Conservation (phyloP, 2,329 filamentous ascomycete species). For the Podosphaera aphanis region DNA sequence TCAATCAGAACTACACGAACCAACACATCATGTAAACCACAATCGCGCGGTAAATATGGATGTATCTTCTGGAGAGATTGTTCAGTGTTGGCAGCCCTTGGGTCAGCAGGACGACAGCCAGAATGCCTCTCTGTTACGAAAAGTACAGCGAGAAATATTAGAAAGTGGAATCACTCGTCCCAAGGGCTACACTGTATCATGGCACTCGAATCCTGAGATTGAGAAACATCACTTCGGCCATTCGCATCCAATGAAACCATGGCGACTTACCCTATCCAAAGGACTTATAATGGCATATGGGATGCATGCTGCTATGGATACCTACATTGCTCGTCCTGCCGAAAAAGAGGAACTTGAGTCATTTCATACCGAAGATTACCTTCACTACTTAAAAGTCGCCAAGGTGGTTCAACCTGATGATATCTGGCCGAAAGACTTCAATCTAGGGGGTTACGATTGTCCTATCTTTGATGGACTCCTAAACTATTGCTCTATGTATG, state of each 20-base stretch:
- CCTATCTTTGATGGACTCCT: constrained; percentile 90
- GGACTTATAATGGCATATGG: constrained; percentile 86
- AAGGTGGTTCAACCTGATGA: constrained; percentile 43
- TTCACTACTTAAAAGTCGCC: constrained; percentile 63
- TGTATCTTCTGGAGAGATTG: constrained; percentile 10
- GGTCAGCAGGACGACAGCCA: constrained; percentile 11
- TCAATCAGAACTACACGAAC: background rate
- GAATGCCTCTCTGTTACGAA: constrained; percentile 9
- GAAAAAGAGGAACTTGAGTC: constrained; percentile 68
- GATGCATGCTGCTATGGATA: constrained; percentile 91
- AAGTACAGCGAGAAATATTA: constrained; percentile 15
- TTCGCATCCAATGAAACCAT: constrained; percentile 97
- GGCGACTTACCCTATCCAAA: constrained; percentile 87
- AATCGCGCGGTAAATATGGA: constrained; percentile 8
- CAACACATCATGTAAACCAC: background rate
- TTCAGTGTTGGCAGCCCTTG: constrained; percentile 14
- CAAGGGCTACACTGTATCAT: constrained; percentile 76
- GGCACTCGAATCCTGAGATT: constrained; percentile 83
- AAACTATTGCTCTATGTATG: constrained; percentile 85
- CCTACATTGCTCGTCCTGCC: constrained; percentile 63
- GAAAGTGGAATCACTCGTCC: constrained; percentile 54
- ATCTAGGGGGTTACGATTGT: constrained; percentile 76
- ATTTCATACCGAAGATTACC: constrained; percentile 75
- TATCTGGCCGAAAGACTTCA: constrained; percentile 42
- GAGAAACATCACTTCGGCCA: constrained; percentile 94